Evolutionary conservation across 2,329 filamentous ascomycete genomes (phyloP).

Genomic region (Penicillium carneum): DNA sequence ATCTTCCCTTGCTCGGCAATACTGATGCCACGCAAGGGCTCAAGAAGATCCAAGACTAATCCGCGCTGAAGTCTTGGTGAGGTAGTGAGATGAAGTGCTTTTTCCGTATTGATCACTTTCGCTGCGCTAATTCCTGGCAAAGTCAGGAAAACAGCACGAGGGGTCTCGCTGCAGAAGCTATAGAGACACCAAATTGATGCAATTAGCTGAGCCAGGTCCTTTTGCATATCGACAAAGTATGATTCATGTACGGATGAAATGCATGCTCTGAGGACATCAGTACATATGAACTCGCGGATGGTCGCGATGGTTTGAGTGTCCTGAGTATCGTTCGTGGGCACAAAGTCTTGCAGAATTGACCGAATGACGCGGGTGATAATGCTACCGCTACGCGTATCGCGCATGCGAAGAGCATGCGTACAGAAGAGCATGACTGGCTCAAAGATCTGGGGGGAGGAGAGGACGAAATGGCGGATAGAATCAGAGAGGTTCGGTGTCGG

Average conservation of each 20-base stretch:
- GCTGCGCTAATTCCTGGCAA: conserved; percentile 76
- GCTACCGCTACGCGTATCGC: conserved; percentile 85
- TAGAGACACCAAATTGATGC: conserved; percentile 84
- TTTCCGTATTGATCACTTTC: conserved; percentile 71
- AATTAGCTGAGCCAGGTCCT: conserved; percentile 86
- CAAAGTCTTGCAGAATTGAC: conserved; percentile 81
- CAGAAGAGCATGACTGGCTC: conserved; percentile 91
- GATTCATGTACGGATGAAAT: conserved; percentile 91
- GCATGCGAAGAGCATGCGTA: conserved; percentile 86
- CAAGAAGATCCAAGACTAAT: conserved; percentile 81
- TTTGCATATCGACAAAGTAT: conserved; percentile 95
- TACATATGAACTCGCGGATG: conserved; percentile 88
- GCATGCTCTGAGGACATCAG: conserved; percentile 86
- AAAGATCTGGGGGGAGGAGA: conserved; percentile 77
- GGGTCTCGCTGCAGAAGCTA: conserved; percentile 71
- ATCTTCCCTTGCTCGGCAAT: conserved; percentile 94
- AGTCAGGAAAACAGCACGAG: conserved; percentile 76
- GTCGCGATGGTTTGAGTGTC: conserved; percentile 63
- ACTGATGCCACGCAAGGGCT: conserved; percentile 85
- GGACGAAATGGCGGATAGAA: conserved; percentile 78
- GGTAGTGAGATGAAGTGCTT: conserved; percentile 63
- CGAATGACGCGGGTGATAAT: conserved; percentile 87
- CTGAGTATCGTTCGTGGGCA: conserved; percentile 51
- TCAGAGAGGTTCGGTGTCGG: conserved; percentile 59
- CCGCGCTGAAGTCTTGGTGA: conserved; percentile 77